Conservation (phyloP, 768 basidiomycete genomes). For the Harrya chromipes region DNA sequence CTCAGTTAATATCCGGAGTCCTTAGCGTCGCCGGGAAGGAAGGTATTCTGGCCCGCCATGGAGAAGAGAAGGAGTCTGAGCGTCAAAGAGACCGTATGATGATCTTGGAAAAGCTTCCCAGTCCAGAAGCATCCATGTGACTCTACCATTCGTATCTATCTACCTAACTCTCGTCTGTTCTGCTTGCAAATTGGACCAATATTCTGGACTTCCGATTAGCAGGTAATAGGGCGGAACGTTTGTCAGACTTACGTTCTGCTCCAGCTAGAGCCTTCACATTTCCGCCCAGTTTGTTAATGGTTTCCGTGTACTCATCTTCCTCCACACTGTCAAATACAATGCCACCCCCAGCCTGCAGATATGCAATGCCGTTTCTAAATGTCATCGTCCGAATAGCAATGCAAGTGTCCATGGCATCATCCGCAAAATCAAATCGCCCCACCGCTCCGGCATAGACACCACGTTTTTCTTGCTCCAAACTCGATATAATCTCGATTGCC, state of each 20-base stretch:
- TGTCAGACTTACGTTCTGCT: constrained; percentile 73
- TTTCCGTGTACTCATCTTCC: constrained; percentile 96
- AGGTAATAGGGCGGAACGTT: background rate
- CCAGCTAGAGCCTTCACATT: constrained; percentile 82
- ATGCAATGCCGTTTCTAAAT: constrained; percentile 89
- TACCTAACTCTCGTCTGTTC: constrained; percentile 33
- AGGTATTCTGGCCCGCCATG: constrained; percentile 50
- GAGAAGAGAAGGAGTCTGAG: constrained; percentile 24
- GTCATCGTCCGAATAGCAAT: constrained; percentile 98
- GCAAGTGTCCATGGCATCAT: constrained; percentile 96
- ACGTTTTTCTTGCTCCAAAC: constrained; percentile 82
- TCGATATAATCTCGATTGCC: constrained; percentile 89
- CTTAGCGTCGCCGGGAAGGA: constrained; percentile 86
- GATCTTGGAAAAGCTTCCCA: constrained; percentile 25
- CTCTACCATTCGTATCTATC: constrained; percentile 8
- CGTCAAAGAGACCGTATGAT: constrained; percentile 25
- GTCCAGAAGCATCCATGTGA: constrained; percentile 14
- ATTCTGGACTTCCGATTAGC: constrained; percentile 43
- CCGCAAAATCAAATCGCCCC: constrained; percentile 95
- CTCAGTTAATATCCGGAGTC: constrained; percentile 87
- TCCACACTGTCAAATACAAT: constrained; percentile 97
- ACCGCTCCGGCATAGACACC: constrained; percentile 98
- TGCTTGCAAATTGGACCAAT: constrained; percentile 68
- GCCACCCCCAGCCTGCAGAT: constrained; percentile 94
- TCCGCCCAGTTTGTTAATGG: constrained; percentile 88